phyloP scores from a whole-genome alignment of 345 rosid genomes.

The Dipteronia sinensis region DNA sequence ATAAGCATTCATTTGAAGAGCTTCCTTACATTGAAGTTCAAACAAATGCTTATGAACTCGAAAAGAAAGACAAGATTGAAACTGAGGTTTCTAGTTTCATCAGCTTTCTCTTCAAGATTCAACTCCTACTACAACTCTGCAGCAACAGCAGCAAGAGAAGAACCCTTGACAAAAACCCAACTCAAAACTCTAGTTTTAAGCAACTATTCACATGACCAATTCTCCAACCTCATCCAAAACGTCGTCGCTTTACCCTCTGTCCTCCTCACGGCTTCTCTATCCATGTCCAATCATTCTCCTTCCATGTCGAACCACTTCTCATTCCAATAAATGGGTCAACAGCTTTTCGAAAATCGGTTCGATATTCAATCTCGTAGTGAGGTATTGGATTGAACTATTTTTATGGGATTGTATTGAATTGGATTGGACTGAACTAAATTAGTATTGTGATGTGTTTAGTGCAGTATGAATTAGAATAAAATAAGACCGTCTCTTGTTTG shows the following conservation, averaged over 20 bases:
- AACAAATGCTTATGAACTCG: slow-evolving; percentile 38
- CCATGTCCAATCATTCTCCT: not conserved
- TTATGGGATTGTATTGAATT: too few species aligned
- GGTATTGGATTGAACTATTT: too few species aligned
- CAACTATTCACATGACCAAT: slow-evolving; percentile 61
- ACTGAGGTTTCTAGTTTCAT: slow-evolving; percentile 26
- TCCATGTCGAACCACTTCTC: slow-evolving; percentile 45
- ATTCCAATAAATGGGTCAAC: slow-evolving; percentile 59
- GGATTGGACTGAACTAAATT: too few species aligned
- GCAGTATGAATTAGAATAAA: too few species aligned
- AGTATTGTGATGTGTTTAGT: too few species aligned
- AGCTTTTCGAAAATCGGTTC: slow-evolving; percentile 52
- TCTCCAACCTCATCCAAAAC: slow-evolving; percentile 55
- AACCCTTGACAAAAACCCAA: slow-evolving; percentile 49
- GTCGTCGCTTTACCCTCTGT: slow-evolving; percentile 72
- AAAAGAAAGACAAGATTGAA: slow-evolving; percentile 24
- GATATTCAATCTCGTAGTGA: slow-evolving; percentile 57
- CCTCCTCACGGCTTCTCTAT: slow-evolving; percentile 73
- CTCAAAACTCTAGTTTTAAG: slow-evolving; percentile 68
- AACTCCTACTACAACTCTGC: slow-evolving; percentile 25
- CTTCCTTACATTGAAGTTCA: too few species aligned
- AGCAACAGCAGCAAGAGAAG: not conserved
- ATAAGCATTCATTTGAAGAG: too few species aligned
- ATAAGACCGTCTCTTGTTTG: too few species aligned
- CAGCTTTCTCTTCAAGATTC: slow-evolving; percentile 20